phyloP scores from a whole-genome alignment of 2,329 filamentous ascomycete genomes.

The Diaporthe velutina region DNA sequence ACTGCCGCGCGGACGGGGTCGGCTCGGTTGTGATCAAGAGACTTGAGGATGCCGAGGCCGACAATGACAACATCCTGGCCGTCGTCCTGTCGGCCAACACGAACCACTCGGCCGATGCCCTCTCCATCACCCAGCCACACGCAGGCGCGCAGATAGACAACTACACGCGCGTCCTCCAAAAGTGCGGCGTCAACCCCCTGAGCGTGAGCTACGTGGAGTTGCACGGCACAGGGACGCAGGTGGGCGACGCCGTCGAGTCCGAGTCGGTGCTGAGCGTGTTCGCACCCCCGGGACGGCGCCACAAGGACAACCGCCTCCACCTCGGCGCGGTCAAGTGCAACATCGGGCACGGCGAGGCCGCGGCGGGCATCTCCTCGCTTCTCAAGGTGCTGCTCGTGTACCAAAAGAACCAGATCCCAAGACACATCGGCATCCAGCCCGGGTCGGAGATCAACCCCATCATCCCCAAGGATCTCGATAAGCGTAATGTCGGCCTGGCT shows the following conservation, averaged over 20 bases:
- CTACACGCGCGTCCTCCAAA: conserved; percentile 68
- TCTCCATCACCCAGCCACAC: conserved; percentile 80
- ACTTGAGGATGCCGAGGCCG: conserved; percentile 58
- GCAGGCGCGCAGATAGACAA: conserved; percentile 72
- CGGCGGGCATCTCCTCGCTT: background rate
- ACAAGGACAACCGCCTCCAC: conserved; percentile 52
- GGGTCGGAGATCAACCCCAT: background rate
- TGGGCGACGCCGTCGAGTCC: conserved; percentile 75
- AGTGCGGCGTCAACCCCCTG: conserved; percentile 60
- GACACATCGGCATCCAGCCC: background rate
- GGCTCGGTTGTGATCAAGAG: conserved; percentile 64
- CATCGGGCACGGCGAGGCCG: too few relatives aligned
- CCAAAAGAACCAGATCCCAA: background rate
- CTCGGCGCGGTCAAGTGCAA: conserved; percentile 49
- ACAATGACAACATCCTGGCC: conserved; percentile 76
- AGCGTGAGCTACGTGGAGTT: conserved; percentile 75
- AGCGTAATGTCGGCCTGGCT: too few relatives aligned
- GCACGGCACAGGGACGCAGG: conserved; percentile 79
- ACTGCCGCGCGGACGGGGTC: conserved; percentile 65
- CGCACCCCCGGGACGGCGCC: conserved; percentile 61
- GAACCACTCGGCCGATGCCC: conserved; percentile 79
- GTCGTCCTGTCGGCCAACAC: conserved; percentile 73
- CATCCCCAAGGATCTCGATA: too few relatives aligned
- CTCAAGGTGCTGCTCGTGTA: background rate
- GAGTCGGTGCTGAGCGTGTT: conserved; percentile 71